These are phyloP conservation scores for Cutaneotrichosporon sp. DNA, from an alignment of 1,284 basidiomycete species.

Conservation along the genomic window DNA sequence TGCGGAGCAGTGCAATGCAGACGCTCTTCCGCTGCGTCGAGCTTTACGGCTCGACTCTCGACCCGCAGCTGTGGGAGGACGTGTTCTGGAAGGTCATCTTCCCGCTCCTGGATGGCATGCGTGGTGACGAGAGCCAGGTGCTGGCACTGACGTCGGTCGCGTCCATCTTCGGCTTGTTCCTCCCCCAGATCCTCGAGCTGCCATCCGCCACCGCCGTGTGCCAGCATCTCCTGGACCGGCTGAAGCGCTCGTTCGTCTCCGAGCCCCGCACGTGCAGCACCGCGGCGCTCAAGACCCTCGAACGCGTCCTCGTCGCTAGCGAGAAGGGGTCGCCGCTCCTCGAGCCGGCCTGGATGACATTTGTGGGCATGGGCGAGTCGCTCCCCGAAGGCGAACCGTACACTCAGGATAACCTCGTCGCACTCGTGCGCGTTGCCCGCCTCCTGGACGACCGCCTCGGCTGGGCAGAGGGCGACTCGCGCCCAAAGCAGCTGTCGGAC, in stretches of 20 bases:
- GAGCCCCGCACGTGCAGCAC: constrained; percentile 71
- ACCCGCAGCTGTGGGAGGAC: constrained; percentile 76
- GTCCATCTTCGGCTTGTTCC: constrained; percentile 75
- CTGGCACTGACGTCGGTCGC: constrained; percentile 82
- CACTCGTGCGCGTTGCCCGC: constrained; percentile 47
- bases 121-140: constrained; percentile 79
- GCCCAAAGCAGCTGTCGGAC: constrained; percentile 63
- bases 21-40: constrained; percentile 92
- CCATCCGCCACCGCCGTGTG: constrained; percentile 69
- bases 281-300: constrained; percentile 75
- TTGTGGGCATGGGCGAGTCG: constrained; percentile 65
- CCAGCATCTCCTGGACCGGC: constrained; percentile 67
- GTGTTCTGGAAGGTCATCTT: constrained; percentile 87
- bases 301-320: constrained; percentile 67
- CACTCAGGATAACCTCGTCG: constrained; percentile 83
- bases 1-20: constrained; percentile 88
- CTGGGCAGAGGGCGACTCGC: constrained; percentile 58
- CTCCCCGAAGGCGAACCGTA: constrained; percentile 59
- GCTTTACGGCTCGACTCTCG: constrained; percentile 81
- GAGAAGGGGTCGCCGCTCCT: constrained; percentile 23
- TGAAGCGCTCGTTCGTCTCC: constrained; percentile 66
- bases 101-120: constrained; percentile 74
- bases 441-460: constrained; percentile 36
- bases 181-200: constrained; percentile 68
- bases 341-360: constrained; percentile 68